Evolutionary conservation across 116 monocot species (phyloP).

Genomic region (Papilionanthe hybrid): DNA sequence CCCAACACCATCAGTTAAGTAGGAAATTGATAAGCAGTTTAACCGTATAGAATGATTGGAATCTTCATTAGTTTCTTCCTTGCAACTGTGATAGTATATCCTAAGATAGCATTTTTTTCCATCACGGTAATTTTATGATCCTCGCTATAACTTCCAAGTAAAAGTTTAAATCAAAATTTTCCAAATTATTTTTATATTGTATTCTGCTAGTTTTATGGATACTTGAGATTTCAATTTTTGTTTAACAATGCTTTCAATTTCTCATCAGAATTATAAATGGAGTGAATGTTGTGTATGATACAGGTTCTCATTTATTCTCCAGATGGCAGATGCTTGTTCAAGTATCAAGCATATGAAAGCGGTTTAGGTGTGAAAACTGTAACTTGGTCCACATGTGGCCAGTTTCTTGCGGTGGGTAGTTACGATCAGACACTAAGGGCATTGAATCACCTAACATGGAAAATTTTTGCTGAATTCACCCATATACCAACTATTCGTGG

Average conservation of each 20-base stretch:
- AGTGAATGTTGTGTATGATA: conserved; percentile 18
- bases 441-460: conserved; percentile 93
- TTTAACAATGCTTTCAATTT: not conserved
- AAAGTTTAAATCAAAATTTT: not conserved
- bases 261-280: not conserved
- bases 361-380: conserved; percentile 94
- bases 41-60: conserved; percentile 1
- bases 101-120: not conserved
- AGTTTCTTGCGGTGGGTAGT: conserved; percentile 92
- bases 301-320: conserved; percentile 98
- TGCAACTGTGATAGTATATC: not conserved
- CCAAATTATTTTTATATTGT: not conserved
- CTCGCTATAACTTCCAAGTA: not conserved
- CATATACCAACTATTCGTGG: conserved; percentile 54
- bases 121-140: not conserved
- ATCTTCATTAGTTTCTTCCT: not conserved
- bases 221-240: not conserved
- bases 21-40: not conserved
- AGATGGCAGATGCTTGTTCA: conserved; percentile 92
- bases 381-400: conserved; percentile 95
- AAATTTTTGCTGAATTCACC: conserved; percentile 87
- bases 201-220: not conserved
- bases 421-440: conserved; percentile 82
- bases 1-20: not conserved
- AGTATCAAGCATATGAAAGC: conserved; percentile 96